Percentiles rank a stretch among this genome's conserved stretches.
These are phyloP conservation scores for Draba incana DNA, from an alignment of 345 rosid genomes.

Conservation along the genomic window DNA sequence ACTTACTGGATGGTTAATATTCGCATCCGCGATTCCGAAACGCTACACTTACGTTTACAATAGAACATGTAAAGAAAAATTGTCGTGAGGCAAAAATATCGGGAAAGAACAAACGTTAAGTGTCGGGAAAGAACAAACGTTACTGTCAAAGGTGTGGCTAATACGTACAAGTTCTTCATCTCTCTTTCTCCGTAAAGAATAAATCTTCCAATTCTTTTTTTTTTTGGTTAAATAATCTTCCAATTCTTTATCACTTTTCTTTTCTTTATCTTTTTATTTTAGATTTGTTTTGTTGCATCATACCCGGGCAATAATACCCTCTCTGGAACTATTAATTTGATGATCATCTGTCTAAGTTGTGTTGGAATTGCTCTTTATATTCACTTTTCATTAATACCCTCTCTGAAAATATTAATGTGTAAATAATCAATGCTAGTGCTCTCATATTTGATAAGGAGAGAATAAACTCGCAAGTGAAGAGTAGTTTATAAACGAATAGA, in stretches of 20 bases:
- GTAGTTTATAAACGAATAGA: too few species aligned
- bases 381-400: too few species aligned
- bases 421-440: too few species aligned
- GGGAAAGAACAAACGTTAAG: neutral
- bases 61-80: slow-evolving; percentile 1
- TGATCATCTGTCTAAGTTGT: too few species aligned
- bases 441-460: too few species aligned
- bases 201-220: slow-evolving; percentile 14
- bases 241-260: slow-evolving; percentile 32
- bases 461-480: too few species aligned
- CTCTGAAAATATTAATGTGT: too few species aligned
- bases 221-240: too few species aligned
- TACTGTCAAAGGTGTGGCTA: slow-evolving; percentile 5
- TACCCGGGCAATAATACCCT: neutral
- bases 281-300: slow-evolving; percentile 25
- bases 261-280: slow-evolving; percentile 19
- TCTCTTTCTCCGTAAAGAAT: slow-evolving; percentile 43
- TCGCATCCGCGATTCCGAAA: slow-evolving; percentile 12
- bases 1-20: neutral
- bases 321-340: too few species aligned
- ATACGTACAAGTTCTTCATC: slow-evolving; percentile 29
- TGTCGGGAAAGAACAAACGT: slow-evolving; percentile 37
- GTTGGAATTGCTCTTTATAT: too few species aligned
- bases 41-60: neutral
- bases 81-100: slow-evolving; percentile 16